Base-by-base conservation (phyloP, 148 eudicot genomes). In the Rheum nobile region DNA sequence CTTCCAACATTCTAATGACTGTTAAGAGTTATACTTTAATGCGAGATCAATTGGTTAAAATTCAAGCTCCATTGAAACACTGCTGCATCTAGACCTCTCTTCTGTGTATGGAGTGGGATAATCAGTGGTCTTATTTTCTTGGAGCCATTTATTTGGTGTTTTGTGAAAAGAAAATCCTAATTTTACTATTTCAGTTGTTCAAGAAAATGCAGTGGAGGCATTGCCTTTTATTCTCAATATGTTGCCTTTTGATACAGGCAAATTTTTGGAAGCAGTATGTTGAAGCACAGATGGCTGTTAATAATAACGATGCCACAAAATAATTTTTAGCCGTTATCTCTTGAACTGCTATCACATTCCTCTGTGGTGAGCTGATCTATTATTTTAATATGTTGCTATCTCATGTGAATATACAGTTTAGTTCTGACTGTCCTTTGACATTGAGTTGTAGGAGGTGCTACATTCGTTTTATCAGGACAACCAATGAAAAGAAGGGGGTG, bases 191-290 rank as follows among this genome's bases (percentile, higher is more conserved):
- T 16, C 59, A 21, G 26, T 57, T 57, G 26, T 24, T 57, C 65
- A 57, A 26, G 65, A 57, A 57, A 26, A 50, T 10, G 65, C 65
- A 57, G 32, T 57, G 32, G 10, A 24, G 65, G 31, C 26, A 10
- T 26, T 52, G 32, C 32, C 65, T 57, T 57, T 57, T 57, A 0
- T 57, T 57, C 6, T 57, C 29, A 24, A 57, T 22, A 57, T 57
- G 65, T 57, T 57, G 26, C 65, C 65, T 57, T 55, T 57, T 57
- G 65, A 24, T 24, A 34, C 71, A 95, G 98, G 98, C 96, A 39
- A 95, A 87, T 72, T 95, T 84, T 85, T 95, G 98, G 98, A 95
- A 91, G 90, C 98, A 91, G 78, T 95, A 91, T 86, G 98, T 91
- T 80, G 98, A 95, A 79, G 98, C 96, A 79, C 85, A 90, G 77